A percentile compares a stretch with the other conserved stretches of the same genome.
Evolutionary conservation across 768 basidiomycete species (phyloP).

Genomic region (Phylloporus sp.): DNA sequence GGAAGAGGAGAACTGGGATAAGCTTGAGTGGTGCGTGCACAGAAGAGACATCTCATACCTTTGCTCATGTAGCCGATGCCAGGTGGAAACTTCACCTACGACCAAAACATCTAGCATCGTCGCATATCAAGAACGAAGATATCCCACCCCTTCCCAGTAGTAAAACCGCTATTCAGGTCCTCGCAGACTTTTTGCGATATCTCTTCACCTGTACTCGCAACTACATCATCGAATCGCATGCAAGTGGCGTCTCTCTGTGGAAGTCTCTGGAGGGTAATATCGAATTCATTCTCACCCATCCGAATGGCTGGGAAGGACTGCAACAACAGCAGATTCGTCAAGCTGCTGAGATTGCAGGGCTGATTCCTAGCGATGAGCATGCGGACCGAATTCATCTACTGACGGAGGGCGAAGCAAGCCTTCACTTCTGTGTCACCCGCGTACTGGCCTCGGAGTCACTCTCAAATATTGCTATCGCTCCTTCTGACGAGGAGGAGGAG

Average conservation of each 20-base stretch:
- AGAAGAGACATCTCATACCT: background rate
- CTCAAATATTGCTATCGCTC: background rate
- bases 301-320: slow-evolving; percentile 9
- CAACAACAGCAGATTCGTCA: background rate
- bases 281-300: slow-evolving; percentile 26
- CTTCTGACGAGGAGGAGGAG: no score
- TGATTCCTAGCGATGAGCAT: background rate
- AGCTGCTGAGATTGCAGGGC: background rate
- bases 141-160: slow-evolving; percentile 22
- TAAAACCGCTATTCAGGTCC: slow-evolving; percentile 19
- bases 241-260: slow-evolving; percentile 25
- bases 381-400: background rate
- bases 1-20: slow-evolving; percentile 35
- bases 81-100: slow-evolving; percentile 38
- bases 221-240: slow-evolving; percentile 18
- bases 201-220: slow-evolving; percentile 19
- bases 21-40: slow-evolving; percentile 40
- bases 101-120: slow-evolving; percentile 23
- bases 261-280: slow-evolving; percentile 15
- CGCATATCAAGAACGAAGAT: slow-evolving; percentile 20
- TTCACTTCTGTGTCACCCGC: slow-evolving; percentile 30
- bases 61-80: no score
- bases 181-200: slow-evolving; percentile 28
- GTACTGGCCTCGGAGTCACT: background rate
- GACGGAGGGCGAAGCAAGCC: slow-evolving; percentile 26